Evolutionary conservation across 2,329 filamentous ascomycete genomes (phyloP), one percentile per base, ranked within the genome.

Genomic region (Pseudogymnoascus sp.): DNA sequence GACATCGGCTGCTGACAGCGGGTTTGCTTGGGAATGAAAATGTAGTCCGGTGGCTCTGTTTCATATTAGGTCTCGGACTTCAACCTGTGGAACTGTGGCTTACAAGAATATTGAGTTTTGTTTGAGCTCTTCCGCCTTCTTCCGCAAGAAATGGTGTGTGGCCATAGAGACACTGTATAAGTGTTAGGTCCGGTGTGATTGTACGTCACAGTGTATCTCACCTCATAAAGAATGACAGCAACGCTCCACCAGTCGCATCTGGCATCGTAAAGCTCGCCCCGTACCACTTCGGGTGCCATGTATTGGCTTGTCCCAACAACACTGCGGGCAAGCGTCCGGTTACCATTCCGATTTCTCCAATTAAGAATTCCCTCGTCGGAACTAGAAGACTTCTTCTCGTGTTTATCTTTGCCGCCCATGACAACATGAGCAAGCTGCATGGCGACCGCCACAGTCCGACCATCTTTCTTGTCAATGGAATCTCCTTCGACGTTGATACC

Each of bases 161-260:
- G 0, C 93, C 93, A 73, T 95, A 98, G 1, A 98, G 80, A 71
- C 93, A 97, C 81, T 86, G 48, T n/a, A 41, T 13, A 4, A 3
- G 8, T 25, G 21, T 54, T n/a, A 31, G 60, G 16, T 6, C 48
- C 11, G 45, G 19, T 21, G 51, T 57, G 16, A 10, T 1, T 3
- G 34, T 10, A 23, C n/a, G 13, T 21, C 36, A 16, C 14, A 31
- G 36, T n/a, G 16, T 4, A 36, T 68, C 73, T 63, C 70, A 83
- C 84, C 76, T 98, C 93, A 72, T 91, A 98, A 64, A 98, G 77
- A 72, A 98, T 97, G 73, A 98, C 87, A 62, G 92, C 93, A 70
- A 98, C 85, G 77, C 93, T 97, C 93, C 90, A 98, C 92, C 85
- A 98, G 77, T 98, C 93, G 77, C 93, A 98, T 72, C 93, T 84